These are phyloP conservation scores for Pseudogymnoascus sp. DNA, from an alignment of 2,329 filamentous ascomycete species.

Conservation along the genomic window DNA sequence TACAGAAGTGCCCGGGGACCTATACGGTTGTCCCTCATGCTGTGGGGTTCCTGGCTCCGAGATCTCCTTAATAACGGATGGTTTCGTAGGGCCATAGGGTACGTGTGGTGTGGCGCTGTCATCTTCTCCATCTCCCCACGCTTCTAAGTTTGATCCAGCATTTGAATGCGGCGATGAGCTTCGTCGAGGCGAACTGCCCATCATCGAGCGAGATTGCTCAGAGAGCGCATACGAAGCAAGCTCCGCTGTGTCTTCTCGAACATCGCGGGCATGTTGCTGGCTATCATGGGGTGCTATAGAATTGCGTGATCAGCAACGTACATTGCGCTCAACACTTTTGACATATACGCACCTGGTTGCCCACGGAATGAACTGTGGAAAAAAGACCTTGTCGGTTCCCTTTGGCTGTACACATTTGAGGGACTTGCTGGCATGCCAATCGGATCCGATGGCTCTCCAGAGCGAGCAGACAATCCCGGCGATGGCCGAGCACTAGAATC, in stretches of 20 bases:
- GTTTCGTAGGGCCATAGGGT: constrained; percentile 25
- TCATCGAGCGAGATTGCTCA: constrained; percentile 38
- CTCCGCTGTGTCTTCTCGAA: constrained; percentile 81
- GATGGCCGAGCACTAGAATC: constrained; percentile 1
- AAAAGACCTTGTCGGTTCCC: constrained; percentile 64
- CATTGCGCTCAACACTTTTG: background rate
- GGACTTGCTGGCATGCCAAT: background rate
- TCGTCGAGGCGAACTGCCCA: constrained; percentile 16
- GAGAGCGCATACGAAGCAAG: constrained; percentile 75
- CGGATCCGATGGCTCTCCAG: background rate
- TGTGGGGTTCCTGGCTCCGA: constrained; percentile 49
- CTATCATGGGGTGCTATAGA: constrained; percentile 51
- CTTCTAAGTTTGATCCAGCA: constrained; percentile 22
- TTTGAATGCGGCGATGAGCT: constrained; percentile 12
- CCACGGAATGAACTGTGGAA: constrained; percentile 58
- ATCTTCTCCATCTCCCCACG: constrained; percentile 14
- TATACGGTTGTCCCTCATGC: constrained; percentile 26
- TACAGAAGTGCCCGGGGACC: constrained; percentile 35
- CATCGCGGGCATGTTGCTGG: constrained; percentile 65
- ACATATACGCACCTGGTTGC: constrained; percentile 41
- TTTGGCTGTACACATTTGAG: constrained; percentile 33
- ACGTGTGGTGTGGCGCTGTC: constrained; percentile 21
- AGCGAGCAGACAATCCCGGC: background rate
- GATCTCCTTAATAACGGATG: constrained; percentile 52
- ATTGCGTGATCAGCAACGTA: background rate